Conservation (phyloP, 352 stramenopile species). For the Phytophthora citrophthora region DNA sequence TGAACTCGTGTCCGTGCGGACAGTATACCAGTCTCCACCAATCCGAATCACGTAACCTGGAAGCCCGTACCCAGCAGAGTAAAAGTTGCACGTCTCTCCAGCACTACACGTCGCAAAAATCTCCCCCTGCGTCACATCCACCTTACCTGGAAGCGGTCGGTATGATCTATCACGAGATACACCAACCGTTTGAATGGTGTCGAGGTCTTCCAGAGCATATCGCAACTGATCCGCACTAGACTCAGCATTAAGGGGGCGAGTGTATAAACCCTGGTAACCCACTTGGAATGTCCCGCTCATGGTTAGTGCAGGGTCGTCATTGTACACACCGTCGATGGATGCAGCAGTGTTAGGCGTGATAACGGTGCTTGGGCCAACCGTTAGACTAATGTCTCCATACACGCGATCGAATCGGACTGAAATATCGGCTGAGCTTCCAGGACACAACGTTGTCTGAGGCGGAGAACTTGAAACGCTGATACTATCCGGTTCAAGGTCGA, state of each 20-base stretch:
- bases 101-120: conserved; percentile 68
- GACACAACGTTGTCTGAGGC: conserved; percentile 51
- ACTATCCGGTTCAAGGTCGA: conserved; percentile 58
- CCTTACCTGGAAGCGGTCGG: conserved; percentile 47
- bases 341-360: conserved; percentile 26
- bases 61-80: conserved; percentile 57
- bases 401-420: conserved; percentile 72
- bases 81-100: conserved; percentile 60
- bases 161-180: conserved; percentile 57
- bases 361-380: conserved; percentile 26
- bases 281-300: conserved; percentile 88
- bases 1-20: conserved; percentile 54
- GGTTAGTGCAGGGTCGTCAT: conserved; percentile 38
- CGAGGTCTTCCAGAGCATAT: conserved; percentile 70
- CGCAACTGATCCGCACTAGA: conserved; percentile 69
- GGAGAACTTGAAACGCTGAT: conserved; percentile 56
- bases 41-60: conserved; percentile 65
- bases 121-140: conserved; percentile 63
- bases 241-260: conserved; percentile 68
- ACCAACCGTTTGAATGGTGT: conserved; percentile 57
- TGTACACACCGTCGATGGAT: conserved; percentile 70
- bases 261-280: conserved; percentile 67
- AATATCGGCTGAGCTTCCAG: conserved; percentile 27
- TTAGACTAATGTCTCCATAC: conserved; percentile 55
- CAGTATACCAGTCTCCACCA: conserved; percentile 71